These are phyloP conservation scores for Leccinum subgranulosum DNA, from an alignment of 768 basidiomycete genomes.

Conservation along the genomic window DNA sequence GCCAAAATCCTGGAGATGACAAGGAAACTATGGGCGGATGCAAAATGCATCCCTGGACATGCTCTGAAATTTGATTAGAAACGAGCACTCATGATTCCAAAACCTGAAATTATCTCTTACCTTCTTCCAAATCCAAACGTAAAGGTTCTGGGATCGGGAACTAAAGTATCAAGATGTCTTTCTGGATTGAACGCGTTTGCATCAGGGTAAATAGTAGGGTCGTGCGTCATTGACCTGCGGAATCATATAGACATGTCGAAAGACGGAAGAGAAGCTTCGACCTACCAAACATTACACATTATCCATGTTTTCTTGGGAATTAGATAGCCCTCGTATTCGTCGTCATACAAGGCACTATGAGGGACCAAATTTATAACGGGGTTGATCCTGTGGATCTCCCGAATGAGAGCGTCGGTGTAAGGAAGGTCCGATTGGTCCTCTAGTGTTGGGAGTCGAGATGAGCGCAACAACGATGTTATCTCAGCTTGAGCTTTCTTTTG, in stretches of 20 bases:
- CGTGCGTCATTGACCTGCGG: conserved; percentile 32
- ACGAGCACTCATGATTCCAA: not conserved
- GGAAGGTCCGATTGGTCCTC: conserved; percentile 27
- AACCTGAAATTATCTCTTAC: not conserved
- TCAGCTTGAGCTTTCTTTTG: conserved; percentile 27
- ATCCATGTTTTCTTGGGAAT: conserved; percentile 12
- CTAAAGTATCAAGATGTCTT: conserved; percentile 17
- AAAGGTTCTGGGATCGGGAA: conserved; percentile 17
- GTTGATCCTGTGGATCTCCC: conserved; percentile 19
- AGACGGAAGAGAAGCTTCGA: not conserved
- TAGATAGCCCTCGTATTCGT: conserved; percentile 8
- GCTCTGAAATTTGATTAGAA: not conserved
- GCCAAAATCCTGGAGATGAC: conserved; percentile 23
- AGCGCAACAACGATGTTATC: conserved; percentile 21
- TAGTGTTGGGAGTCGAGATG: conserved; percentile 17
- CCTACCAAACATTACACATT: conserved; percentile 15
- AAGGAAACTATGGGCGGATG: conserved; percentile 18
- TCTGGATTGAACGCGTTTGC: conserved; percentile 29
- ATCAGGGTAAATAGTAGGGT: conserved; percentile 28
- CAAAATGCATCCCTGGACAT: conserved; percentile 21
- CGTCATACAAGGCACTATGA: conserved; percentile 10
- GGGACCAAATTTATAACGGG: conserved; percentile 18
- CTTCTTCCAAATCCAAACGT: conserved; percentile 22
- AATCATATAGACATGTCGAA: not conserved
- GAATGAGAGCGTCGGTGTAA: conserved; percentile 25